Evolutionary conservation across 768 basidiomycete species (phyloP).

Genomic region (Lentinula detonsa): DNA sequence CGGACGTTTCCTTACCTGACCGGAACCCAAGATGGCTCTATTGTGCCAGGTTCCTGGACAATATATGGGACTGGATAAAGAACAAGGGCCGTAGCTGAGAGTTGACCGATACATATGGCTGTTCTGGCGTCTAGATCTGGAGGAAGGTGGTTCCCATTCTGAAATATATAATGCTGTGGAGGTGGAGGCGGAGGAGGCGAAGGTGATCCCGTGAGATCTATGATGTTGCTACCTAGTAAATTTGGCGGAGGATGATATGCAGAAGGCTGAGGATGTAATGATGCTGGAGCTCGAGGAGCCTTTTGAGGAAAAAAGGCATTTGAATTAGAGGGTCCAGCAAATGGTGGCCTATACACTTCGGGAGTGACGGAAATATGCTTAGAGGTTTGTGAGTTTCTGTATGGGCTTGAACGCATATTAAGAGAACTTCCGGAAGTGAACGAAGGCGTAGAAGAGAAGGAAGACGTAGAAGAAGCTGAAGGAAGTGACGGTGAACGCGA

Average conservation of each 20-base stretch:
- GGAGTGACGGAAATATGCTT: neutral
- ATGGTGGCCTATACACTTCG: slow-evolving; percentile 41
- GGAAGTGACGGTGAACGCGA: slow-evolving; percentile 12
- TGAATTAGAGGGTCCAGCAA: slow-evolving; percentile 38
- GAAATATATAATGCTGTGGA: slow-evolving; percentile 19
- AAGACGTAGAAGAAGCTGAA: slow-evolving; percentile 16
- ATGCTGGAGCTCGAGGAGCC: slow-evolving; percentile 16
- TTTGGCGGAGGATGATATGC: slow-evolving; percentile 19
- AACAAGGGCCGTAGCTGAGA: slow-evolving; percentile 77
- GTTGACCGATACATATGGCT: slow-evolving; percentile 83
- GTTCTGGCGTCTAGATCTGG: slow-evolving; percentile 70
- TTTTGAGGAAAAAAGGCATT: slow-evolving; percentile 22
- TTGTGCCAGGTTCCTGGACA: slow-evolving; percentile 31
- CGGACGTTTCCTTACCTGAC: slow-evolving; percentile 24
- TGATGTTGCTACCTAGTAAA: slow-evolving; percentile 45
- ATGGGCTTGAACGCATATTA: slow-evolving; percentile 12
- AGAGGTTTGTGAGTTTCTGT: slow-evolving; percentile 3
- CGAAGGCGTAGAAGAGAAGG: slow-evolving; percentile 14
- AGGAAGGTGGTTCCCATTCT: slow-evolving; percentile 27
- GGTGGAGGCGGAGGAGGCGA: slow-evolving; percentile 33
- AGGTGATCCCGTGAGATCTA: slow-evolving; percentile 72
- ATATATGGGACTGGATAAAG: slow-evolving; percentile 78
- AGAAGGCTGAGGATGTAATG: slow-evolving; percentile 16
- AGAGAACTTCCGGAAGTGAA: slow-evolving; percentile 1
- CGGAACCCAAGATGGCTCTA: slow-evolving; percentile 58